These are phyloP conservation scores for Pichia cephalocereana DNA, from an alignment of 805 yeast genomes.

Conservation along the genomic window DNA sequence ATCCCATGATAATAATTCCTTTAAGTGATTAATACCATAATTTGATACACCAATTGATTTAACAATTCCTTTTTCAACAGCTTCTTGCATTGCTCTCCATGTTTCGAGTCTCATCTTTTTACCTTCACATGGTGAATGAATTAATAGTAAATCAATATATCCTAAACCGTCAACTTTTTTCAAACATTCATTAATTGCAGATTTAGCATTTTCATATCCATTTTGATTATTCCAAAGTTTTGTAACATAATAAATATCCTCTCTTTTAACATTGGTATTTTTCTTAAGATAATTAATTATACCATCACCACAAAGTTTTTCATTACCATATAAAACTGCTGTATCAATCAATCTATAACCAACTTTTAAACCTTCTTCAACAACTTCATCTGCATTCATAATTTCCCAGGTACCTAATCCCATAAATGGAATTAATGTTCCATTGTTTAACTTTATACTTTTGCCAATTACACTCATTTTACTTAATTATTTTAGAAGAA, in stretches of 20 bases:
- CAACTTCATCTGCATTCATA: slow-evolving; percentile 29
- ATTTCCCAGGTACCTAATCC: slow-evolving; percentile 44
- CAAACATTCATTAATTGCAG: slow-evolving; percentile 50
- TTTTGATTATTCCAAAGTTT: slow-evolving; percentile 64
- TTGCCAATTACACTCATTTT: slow-evolving; percentile 7
- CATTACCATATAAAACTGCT: slow-evolving; percentile 41
- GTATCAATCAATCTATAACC: slow-evolving; percentile 43
- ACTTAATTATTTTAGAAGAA: not conserved
- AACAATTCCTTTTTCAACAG: slow-evolving; percentile 47
- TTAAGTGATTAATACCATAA: slow-evolving; percentile 50
- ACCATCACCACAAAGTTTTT: slow-evolving; percentile 40
- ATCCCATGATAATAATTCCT: slow-evolving; percentile 52
- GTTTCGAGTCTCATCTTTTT: slow-evolving; percentile 45
- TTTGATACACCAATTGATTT: slow-evolving; percentile 74
- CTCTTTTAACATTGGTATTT: slow-evolving; percentile 33
- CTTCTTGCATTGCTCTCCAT: slow-evolving; percentile 69
- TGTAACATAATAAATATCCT: slow-evolving; percentile 55
- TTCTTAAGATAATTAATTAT: slow-evolving; percentile 32
- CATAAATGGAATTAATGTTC: slow-evolving; percentile 38
- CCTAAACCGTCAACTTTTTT: slow-evolving; percentile 41
- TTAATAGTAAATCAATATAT: slow-evolving; percentile 66
- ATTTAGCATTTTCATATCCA: slow-evolving; percentile 48
- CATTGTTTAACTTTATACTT: slow-evolving; percentile 40
- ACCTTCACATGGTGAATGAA: slow-evolving; percentile 54
- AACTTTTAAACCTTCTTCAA: slow-evolving; percentile 32